Conservation (phyloP, 108 stramenopile species). For the Bacterosira constricta region DNA sequence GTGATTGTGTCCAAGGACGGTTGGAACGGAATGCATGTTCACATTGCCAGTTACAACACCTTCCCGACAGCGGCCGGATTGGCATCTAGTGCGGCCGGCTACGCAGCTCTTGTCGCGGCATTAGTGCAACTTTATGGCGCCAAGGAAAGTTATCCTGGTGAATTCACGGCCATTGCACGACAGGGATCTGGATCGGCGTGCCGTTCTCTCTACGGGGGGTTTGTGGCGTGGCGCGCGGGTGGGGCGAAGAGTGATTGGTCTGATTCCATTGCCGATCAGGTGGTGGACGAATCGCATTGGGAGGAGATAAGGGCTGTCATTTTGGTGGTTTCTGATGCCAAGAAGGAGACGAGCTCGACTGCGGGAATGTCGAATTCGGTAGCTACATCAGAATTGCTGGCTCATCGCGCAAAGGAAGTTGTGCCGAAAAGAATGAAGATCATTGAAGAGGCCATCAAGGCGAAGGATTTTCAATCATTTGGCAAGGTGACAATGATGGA, state of each 20-base stretch:
- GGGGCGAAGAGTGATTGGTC: slow-evolving; percentile 63
- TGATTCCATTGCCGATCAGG: slow-evolving; percentile 92
- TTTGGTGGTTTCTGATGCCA: slow-evolving; percentile 89
- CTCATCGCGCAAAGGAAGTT: slow-evolving; percentile 82
- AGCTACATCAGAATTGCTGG: slow-evolving; percentile 83
- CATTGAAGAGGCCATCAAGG: slow-evolving; percentile 88
- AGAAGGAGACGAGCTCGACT: slow-evolving; percentile 97
- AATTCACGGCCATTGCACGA: slow-evolving; percentile 93
- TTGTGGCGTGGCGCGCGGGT: slow-evolving; percentile 95
- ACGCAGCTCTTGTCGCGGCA: slow-evolving; percentile 92
- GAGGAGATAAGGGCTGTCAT: slow-evolving; percentile 94
- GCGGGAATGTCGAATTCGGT: slow-evolving; percentile 94
- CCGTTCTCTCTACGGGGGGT: slow-evolving; percentile 96
- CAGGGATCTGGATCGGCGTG: slow-evolving; percentile 95
- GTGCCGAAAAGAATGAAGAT: slow-evolving; percentile 83
- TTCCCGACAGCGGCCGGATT: slow-evolving; percentile 98
- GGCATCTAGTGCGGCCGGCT: slow-evolving; percentile 93
- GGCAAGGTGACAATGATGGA: slow-evolving; percentile 95
- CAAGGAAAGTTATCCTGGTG: slow-evolving; percentile 75
- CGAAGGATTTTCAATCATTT: slow-evolving; percentile 92
- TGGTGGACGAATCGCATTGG: slow-evolving; percentile 93
- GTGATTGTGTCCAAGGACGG: slow-evolving; percentile 72
- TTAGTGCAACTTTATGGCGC: slow-evolving; percentile 82
- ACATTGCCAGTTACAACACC: slow-evolving; percentile 92
- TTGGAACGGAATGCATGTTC: slow-evolving; percentile 75